Conservation (phyloP, 805 yeast genomes). For the Komagataella kurtzmanii region DNA sequence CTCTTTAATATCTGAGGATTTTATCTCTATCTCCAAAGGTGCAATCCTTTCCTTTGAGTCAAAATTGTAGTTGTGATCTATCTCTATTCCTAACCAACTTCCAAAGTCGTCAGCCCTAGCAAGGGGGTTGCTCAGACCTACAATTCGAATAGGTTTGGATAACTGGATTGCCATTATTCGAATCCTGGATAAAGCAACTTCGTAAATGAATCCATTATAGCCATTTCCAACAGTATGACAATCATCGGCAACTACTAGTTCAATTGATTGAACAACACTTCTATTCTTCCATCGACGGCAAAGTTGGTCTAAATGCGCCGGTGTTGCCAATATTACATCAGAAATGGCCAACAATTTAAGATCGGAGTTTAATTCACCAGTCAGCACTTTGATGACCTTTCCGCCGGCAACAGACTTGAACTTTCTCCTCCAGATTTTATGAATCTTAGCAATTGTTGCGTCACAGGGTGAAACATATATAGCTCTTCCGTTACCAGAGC, state of each 20-base stretch:
- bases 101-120: conserved; percentile 70
- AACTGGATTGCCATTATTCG: conserved; percentile 54
- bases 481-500: conserved; percentile 51
- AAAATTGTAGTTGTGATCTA: conserved; percentile 53
- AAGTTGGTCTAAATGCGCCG: conserved; percentile 58
- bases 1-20: conserved; percentile 30
- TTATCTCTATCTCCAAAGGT: conserved; percentile 46
- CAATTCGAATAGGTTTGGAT: conserved; percentile 42
- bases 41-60: conserved; percentile 43
- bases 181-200: conserved; percentile 56
- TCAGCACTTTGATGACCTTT: conserved; percentile 40
- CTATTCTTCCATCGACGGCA: conserved; percentile 79
- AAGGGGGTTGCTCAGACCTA: conserved; percentile 59
- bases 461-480: conserved; percentile 60
- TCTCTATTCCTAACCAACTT: conserved; percentile 73
- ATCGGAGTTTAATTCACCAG: conserved; percentile 44
- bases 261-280: conserved; percentile 53
- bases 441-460: conserved; percentile 33
- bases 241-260: conserved; percentile 61
- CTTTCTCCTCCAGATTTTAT: conserved; percentile 37
- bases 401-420: conserved; percentile 40
- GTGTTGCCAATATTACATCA: conserved; percentile 68
- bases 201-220: conserved; percentile 48
- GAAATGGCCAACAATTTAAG: conserved; percentile 38
- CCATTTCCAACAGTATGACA: conserved; percentile 54